phyloP scores from a whole-genome alignment of 805 yeast species.

The Ogataea neopini region DNA sequence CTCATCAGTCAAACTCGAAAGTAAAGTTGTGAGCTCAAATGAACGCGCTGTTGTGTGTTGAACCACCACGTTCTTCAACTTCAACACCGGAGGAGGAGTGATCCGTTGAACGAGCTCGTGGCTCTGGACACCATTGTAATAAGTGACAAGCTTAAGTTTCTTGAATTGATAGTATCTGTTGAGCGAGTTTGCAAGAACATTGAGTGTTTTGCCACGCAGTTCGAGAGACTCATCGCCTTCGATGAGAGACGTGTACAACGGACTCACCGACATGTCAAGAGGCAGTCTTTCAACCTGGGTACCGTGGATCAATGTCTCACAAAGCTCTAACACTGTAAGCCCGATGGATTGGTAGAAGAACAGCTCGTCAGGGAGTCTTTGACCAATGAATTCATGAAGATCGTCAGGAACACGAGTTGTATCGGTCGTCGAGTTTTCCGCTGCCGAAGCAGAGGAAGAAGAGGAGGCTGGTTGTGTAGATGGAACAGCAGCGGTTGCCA shows the following conservation, averaged over 20 bases:
- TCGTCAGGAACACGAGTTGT: constrained; percentile 64
- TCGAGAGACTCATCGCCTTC: constrained; percentile 45
- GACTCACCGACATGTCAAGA: constrained; percentile 57
- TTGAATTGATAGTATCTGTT: constrained; percentile 85
- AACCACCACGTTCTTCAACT: constrained; percentile 37
- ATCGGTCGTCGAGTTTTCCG: constrained; percentile 16
- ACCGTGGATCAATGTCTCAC: constrained; percentile 69
- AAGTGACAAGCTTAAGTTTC: constrained; percentile 51
- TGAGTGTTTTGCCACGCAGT: constrained; percentile 61
- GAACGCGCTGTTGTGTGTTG: constrained; percentile 34
- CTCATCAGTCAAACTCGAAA: constrained; percentile 33
- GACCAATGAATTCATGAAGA: constrained; percentile 78
- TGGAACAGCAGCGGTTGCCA: constrained; percentile 20
- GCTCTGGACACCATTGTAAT: constrained; percentile 24
- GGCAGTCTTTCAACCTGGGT: constrained; percentile 63
- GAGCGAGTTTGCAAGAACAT: constrained; percentile 67
- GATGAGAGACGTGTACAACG: constrained; percentile 59
- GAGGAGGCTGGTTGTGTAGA: constrained; percentile 9
- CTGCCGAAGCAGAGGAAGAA: not conserved
- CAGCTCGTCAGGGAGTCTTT: constrained; percentile 82
- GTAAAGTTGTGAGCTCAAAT: constrained; percentile 36
- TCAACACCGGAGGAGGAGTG: constrained; percentile 52
- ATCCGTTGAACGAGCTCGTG: constrained; percentile 51
- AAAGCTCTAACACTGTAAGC: constrained; percentile 58
- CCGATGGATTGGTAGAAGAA: constrained; percentile 83